A percentile compares a stretch with the other conserved stretches of the same genome.
phyloP scores from a whole-genome alignment of 371 early-diverging fungal species.

The Nematocida sp. region DNA sequence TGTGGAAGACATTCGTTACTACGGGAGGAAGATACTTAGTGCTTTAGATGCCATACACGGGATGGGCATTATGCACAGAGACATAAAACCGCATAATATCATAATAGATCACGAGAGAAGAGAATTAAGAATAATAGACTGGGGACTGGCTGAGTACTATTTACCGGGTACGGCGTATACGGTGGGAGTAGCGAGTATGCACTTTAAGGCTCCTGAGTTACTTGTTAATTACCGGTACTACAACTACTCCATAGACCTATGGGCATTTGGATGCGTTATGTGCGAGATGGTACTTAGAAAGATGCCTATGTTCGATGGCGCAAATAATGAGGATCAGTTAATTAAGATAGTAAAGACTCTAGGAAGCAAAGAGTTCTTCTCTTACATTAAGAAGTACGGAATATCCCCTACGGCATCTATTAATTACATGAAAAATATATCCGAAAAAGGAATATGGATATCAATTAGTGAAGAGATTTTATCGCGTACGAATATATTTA shows the following conservation, averaged over 20 bases:
- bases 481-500: no score
- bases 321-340: slow-evolving; percentile 92
- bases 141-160: slow-evolving; percentile 99
- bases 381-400: slow-evolving; percentile 85
- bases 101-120: slow-evolving; percentile 81
- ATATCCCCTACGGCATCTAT: slow-evolving; percentile 70
- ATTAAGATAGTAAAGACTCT: slow-evolving; percentile 88
- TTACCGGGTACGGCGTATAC: slow-evolving; percentile 91
- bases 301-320: slow-evolving; percentile 96
- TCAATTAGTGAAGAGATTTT: not conserved
- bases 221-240: slow-evolving; percentile 92
- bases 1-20: slow-evolving; percentile 85
- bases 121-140: slow-evolving; percentile 86
- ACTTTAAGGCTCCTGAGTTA: slow-evolving; percentile 97
- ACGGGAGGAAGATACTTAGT: slow-evolving; percentile 88
- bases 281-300: slow-evolving; percentile 80
- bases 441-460: slow-evolving; percentile 35
- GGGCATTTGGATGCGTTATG: slow-evolving; percentile 98
- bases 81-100: slow-evolving; percentile 98
- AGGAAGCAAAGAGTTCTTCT: slow-evolving; percentile 81
- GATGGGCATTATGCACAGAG: slow-evolving; percentile 97
- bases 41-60: slow-evolving; percentile 92
- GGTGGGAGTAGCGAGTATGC: slow-evolving; percentile 92
- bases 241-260: slow-evolving; percentile 97
- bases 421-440: not conserved